Conservation (phyloP, 129 eudicot species). For the Flaveria trinervia region DNA sequence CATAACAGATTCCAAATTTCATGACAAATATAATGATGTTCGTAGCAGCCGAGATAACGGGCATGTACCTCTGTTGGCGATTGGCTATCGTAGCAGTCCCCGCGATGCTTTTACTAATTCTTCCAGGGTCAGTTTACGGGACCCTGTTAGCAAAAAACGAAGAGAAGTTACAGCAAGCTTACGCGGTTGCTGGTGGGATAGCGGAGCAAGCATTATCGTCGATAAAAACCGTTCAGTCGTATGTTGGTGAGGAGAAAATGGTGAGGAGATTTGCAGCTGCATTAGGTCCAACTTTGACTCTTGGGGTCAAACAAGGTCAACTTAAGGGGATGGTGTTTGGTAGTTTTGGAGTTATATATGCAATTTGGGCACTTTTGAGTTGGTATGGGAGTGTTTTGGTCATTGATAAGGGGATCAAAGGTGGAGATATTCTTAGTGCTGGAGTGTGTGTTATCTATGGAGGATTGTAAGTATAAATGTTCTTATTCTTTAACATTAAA, state of each 20-base stretch:
- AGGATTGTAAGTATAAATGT: slow-evolving; percentile 45
- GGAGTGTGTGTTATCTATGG: slow-evolving; percentile 46
- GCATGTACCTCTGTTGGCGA: slow-evolving; percentile 49
- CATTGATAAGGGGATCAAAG: slow-evolving; percentile 42
- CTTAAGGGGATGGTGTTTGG: slow-evolving; percentile 50
- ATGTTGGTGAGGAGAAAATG: slow-evolving; percentile 50
- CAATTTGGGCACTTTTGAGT: slow-evolving; percentile 46
- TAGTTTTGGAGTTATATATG: slow-evolving; percentile 47
- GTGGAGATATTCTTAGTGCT: slow-evolving; percentile 46
- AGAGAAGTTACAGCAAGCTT: slow-evolving; percentile 44
- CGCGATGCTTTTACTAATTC: slow-evolving; percentile 26
- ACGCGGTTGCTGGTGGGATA: slow-evolving; percentile 45
- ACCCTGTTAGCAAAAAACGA: slow-evolving; percentile 30
- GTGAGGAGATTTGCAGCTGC: slow-evolving; percentile 40
- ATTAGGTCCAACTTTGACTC: slow-evolving; percentile 39
- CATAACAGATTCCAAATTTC: slow-evolving; percentile 46
- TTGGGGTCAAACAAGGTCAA: slow-evolving; percentile 52
- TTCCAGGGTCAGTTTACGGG: slow-evolving; percentile 46
- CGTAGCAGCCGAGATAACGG: slow-evolving; percentile 33
- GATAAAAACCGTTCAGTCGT: slow-evolving; percentile 48
- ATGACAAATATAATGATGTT: slow-evolving; percentile 39
- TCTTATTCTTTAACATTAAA: background rate
- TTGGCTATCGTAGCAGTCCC: slow-evolving; percentile 48
- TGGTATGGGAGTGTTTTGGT: slow-evolving; percentile 55
- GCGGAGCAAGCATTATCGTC: slow-evolving; percentile 51